Percentiles rank a stretch among this genome's conserved stretches.
phyloP scores from a whole-genome alignment of 2,329 filamentous ascomycete species.

The Aureobasidium mangrovei region DNA sequence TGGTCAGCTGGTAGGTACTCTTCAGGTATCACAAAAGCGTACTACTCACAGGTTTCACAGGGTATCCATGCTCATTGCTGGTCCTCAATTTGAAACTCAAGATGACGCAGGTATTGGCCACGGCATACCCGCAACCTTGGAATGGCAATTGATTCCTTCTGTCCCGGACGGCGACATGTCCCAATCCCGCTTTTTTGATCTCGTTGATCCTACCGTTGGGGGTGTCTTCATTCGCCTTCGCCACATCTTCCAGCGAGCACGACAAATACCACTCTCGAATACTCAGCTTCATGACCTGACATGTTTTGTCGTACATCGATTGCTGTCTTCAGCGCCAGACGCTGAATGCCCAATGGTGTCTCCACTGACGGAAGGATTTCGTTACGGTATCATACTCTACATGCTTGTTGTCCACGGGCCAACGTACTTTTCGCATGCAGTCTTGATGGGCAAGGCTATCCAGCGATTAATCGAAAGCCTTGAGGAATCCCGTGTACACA shows the following conservation, averaged over 20 bases:
- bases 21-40: too few species aligned
- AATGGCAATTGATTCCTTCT: neutral
- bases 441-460: neutral
- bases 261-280: neutral
- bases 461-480: neutral
- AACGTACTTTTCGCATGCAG: conserved; percentile 1
- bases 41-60: neutral
- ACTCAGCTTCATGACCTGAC: neutral
- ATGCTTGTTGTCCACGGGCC: conserved; percentile 6
- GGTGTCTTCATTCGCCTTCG: neutral
- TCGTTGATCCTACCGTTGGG: neutral
- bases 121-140: neutral
- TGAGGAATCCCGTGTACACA: neutral
- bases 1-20: neutral
- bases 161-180: too few species aligned
- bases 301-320: conserved; percentile 7
- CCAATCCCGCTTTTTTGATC: rapidly evolving
- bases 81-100: conserved; percentile 3
- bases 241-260: neutral
- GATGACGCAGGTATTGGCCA: neutral
- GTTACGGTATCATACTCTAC: neutral
- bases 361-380: neutral
- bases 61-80: neutral
- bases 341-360: neutral
- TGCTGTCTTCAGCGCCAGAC: neutral